Conservation (phyloP, 2,329 filamentous ascomycete species). For the Emmonsiellopsis sp. region DNA sequence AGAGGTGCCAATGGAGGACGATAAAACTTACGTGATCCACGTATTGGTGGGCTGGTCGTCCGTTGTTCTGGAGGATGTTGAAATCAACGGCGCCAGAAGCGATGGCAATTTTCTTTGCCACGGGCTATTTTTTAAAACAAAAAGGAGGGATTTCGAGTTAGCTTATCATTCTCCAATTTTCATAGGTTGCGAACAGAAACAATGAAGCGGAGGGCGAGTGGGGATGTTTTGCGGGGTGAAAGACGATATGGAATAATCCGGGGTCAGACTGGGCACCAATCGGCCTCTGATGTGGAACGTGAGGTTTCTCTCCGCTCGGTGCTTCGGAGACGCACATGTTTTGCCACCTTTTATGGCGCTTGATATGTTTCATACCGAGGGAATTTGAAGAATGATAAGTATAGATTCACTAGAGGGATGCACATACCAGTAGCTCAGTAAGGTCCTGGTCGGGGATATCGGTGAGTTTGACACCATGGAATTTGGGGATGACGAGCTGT, state of each 20-base stretch:
- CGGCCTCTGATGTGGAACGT: no score
- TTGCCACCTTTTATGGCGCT: not conserved
- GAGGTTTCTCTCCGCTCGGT: no score
- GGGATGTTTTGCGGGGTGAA: no score
- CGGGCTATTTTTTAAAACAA: conserved; percentile 40
- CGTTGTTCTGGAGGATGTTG: conserved; percentile 96
- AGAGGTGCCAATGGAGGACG: conserved; percentile 4
- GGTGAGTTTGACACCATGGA: conserved; percentile 80
- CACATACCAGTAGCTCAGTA: conserved; percentile 63
- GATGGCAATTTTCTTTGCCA: conserved; percentile 75
- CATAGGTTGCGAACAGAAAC: not conserved
- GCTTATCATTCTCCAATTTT: not conserved
- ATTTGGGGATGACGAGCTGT: conserved; percentile 92
- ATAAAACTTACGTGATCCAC: conserved; percentile 68
- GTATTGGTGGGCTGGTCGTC: conserved; percentile 77
- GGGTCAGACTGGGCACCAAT: not conserved
- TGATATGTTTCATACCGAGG: no score
- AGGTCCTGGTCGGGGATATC: conserved; percentile 90
- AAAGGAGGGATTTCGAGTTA: conserved; percentile 9
- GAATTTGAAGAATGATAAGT: not conserved
- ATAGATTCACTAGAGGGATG: not conserved
- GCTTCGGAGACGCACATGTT: not conserved
- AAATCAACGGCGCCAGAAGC: conserved; percentile 71
- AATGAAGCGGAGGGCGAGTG: not conserved
- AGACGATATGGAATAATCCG: not conserved